Base-by-base conservation (phyloP, 2,329 filamentous ascomycete species). In the Aureobasidium pullulans region DNA sequence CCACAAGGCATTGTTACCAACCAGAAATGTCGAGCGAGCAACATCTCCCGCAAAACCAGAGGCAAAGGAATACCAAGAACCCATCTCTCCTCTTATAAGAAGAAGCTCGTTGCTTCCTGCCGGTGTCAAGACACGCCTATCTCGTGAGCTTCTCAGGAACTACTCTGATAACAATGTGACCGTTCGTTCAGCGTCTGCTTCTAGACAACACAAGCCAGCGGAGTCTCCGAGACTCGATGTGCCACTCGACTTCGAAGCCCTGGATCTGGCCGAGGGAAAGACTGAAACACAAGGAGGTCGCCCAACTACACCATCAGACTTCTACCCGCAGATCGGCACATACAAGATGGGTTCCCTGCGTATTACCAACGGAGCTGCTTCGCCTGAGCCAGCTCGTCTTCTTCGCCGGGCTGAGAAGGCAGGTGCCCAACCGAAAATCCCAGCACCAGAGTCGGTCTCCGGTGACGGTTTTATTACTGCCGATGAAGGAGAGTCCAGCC, bases 331-430 rank as follows among this genome's bases (percentile, higher is more conserved):
- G 48, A 68, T 76, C 32, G 75, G 77, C 5, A 68, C 66, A 32
- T 69, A 75, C 57, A 68, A 72, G 59, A 69, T 74, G 6, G 77
- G 77, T 7, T 74, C 75, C 3, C 68, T 79, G 8, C 70, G 73
- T 16, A 72, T 80, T 16, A 78, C 75, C 6, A 80, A 80, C 60
- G 77, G 77, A 8, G 69, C 72, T 15, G 70, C 75, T 9, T 79
- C 77, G 3, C 77, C 77, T 13, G 74, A 73, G 48, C 70, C 74
- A 3, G 75, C 74, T 61, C 65, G 71, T 42, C 62, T 65, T 19
- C 47, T 54, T 28, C 47, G 43, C n/a, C 28, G 61, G 58, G 52
- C 10, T 19, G 49, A 48, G 19, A 39, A 37, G n/a, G 29, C 29
- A 36, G 46, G 39, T 16, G 10, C 13, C 5, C 16, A 57, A 43